Base-by-base conservation (phyloP, 78 protist genomes). In the Corallochytrium limacisporum region DNA sequence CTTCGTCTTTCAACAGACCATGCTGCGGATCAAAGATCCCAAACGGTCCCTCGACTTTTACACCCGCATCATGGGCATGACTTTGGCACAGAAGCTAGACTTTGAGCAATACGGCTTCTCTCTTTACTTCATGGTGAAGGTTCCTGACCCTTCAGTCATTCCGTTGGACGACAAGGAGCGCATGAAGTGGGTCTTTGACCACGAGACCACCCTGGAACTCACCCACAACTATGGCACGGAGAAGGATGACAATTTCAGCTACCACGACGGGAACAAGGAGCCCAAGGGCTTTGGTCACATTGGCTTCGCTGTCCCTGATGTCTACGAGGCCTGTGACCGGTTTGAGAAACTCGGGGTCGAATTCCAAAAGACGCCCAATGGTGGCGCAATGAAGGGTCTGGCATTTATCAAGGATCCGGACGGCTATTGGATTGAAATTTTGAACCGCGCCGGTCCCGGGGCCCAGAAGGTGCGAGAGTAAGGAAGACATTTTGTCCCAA, bases 161-260 rank as follows among this genome's bases (percentile, higher is more conserved):
- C 46, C 22, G 51, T 12, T 24, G 46, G 69, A 57, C 40, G 12
- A 54, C 69, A n/a, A 63, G 62, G 69, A 63, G 26, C 38, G 46
- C 8, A 50, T 10, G 13, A 57, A 63, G 24, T 63, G 12, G 9
- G 35, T 63, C 0, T 63, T 54, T 54, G 62, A 28, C 18, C 42
- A 50, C 24, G 69, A 57, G n/a, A 63, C 69, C 12, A 63, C 62
- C 32, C 65, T 70, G 26, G 84, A 70, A 63, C 69, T 71, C 24
- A 78, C 84, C 22, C 69, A 71, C 63, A 78, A 78, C 63, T 65
- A 71, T 46, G 84, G 78, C 39, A 66, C 74, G 24, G 84, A 78
- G 56, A 15, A 4, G 15, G 63, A 75, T 32, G 44, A 26, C 47
- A 49, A 47, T 44, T 78, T 78, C 50, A 35, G 13, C 47, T 68